Base-by-base conservation (phyloP, 1,284 basidiomycete species). In the Heliocybe sulcata region DNA sequence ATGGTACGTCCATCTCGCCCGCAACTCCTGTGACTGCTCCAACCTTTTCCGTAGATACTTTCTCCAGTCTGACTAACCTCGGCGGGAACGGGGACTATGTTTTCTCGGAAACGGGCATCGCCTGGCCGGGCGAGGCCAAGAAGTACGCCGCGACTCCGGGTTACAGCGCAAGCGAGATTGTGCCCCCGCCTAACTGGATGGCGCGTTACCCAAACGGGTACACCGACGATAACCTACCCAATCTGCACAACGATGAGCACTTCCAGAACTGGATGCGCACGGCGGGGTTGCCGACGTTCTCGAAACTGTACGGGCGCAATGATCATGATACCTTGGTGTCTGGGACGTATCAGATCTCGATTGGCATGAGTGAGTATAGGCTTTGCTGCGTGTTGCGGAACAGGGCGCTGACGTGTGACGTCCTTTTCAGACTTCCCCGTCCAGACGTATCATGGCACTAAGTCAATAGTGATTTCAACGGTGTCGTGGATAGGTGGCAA, bases 231-330 rank as follows among this genome's bases (percentile, higher is more conserved):
- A 83, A 77, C 56, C 77, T 77, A n/a, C 82, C 90, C 33, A 76
- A 98, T 65, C 77, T 98, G 31, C 74, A 76, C 53, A 65, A 70
- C 1, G 85, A 99, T 67, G 92, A 99, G 70, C 95, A 94, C 67
- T 98, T 99, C 77, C 94, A 98, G 72, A 95, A 98, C 63, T 99
- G 97, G 97, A 99, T 99, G 97, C 85, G 96, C 58, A 96, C 94
- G 1, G 93, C 97, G 1, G 96, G 95, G 22, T 74, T 99, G 54
- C 96, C 97, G 0, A 98, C 95, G 1, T 99, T 99, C 73, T 86
- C 93, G 45, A 98, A 98, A 72, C 75, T 98, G 20, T 98, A 91
- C 69, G 94, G 87, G 26, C 79, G 97, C 57, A 98, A 98, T 69
- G 96, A 98, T 65, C 69, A 81, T 27, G 77, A 86, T 29, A 74